Conservation (phyloP, 805 yeast genomes). For the Citeromyces nyonsensis region DNA sequence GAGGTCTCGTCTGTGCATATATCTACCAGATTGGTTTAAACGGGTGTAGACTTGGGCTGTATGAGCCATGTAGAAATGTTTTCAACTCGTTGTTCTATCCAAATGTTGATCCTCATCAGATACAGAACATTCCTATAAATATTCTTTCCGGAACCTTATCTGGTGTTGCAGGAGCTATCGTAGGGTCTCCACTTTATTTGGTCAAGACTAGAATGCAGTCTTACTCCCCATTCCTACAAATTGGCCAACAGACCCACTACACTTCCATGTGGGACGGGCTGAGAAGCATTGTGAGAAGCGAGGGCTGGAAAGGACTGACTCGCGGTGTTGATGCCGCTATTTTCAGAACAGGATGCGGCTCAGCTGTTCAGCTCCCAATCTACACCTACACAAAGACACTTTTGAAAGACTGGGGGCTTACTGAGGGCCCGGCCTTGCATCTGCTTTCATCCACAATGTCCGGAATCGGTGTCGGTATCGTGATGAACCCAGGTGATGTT, state of each 20-base stretch:
- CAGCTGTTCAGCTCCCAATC: slow-evolving; percentile 87
- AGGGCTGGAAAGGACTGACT: slow-evolving; percentile 68
- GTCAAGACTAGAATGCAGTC: slow-evolving; percentile 96
- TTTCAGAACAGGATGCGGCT: slow-evolving; percentile 89
- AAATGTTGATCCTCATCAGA: slow-evolving; percentile 25
- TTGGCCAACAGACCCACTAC: slow-evolving; percentile 92
- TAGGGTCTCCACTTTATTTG: slow-evolving; percentile 86
- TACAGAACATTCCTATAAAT: slow-evolving; percentile 42
- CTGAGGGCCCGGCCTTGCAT: slow-evolving; percentile 57
- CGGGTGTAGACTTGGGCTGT: slow-evolving; percentile 88
- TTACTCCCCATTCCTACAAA: slow-evolving; percentile 44
- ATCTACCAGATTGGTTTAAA: slow-evolving; percentile 81
- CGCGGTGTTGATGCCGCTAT: slow-evolving; percentile 93
- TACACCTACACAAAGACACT: slow-evolving; percentile 65
- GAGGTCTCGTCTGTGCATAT: slow-evolving; percentile 83
- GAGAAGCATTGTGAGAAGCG: slow-evolving; percentile 37
- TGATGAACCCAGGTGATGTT: slow-evolving; percentile 97
- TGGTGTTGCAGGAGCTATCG: slow-evolving; percentile 78
- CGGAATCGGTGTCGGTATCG: slow-evolving; percentile 86
- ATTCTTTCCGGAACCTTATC: slow-evolving; percentile 69
- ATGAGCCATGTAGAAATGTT: slow-evolving; percentile 67
- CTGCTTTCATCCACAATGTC: slow-evolving; percentile 60
- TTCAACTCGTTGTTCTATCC: slow-evolving; percentile 44
- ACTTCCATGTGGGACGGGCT: slow-evolving; percentile 56
- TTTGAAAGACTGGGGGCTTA: slow-evolving; percentile 31